phyloP scores from a whole-genome alignment of 2,329 filamentous ascomycete species.

The Ceratocystiopsis minuta region DNA sequence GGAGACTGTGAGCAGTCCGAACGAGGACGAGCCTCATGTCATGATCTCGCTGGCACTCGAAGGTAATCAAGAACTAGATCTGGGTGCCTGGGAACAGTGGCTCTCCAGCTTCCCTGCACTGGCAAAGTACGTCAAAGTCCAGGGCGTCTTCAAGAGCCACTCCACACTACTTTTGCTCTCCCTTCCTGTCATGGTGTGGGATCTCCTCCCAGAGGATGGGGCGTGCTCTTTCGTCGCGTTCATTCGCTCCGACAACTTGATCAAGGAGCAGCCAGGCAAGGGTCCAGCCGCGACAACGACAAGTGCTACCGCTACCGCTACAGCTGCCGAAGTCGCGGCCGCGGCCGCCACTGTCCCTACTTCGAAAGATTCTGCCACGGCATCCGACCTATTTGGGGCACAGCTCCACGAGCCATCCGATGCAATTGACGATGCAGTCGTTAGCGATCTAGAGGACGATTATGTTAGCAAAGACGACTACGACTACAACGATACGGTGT shows the following conservation, averaged over 20 bases:
- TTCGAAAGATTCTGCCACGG: no score
- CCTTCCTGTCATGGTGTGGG: slow-evolving; percentile 41
- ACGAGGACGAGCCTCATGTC: slow-evolving; percentile 38
- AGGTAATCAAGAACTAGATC: slow-evolving; percentile 35
- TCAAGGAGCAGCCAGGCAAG: slow-evolving; percentile 12
- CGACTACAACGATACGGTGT: slow-evolving; percentile 7
- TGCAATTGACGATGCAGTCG: neutral
- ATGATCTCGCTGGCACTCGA: slow-evolving; percentile 43
- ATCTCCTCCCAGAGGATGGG: slow-evolving; percentile 37
- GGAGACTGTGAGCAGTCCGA: slow-evolving; percentile 22
- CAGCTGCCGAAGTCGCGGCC: no score
- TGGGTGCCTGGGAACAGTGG: slow-evolving; percentile 43
- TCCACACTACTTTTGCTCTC: slow-evolving; percentile 40
- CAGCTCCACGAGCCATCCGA: no score
- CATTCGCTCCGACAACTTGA: slow-evolving; percentile 38
- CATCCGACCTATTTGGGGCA: no score
- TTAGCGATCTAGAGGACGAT: slow-evolving; percentile 5
- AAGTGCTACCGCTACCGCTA: no score
- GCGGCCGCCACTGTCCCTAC: no score
- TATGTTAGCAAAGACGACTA: slow-evolving; percentile 4
- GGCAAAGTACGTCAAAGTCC: slow-evolving; percentile 41
- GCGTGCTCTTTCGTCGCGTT: slow-evolving; percentile 41
- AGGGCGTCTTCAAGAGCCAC: slow-evolving; percentile 43
- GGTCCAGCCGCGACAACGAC: no score
- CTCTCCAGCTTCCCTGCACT: slow-evolving; percentile 35